Evolutionary conservation across 2,329 filamentous ascomycete genomes (phyloP).

Genomic region (Teratosphaeria gauchensis): DNA sequence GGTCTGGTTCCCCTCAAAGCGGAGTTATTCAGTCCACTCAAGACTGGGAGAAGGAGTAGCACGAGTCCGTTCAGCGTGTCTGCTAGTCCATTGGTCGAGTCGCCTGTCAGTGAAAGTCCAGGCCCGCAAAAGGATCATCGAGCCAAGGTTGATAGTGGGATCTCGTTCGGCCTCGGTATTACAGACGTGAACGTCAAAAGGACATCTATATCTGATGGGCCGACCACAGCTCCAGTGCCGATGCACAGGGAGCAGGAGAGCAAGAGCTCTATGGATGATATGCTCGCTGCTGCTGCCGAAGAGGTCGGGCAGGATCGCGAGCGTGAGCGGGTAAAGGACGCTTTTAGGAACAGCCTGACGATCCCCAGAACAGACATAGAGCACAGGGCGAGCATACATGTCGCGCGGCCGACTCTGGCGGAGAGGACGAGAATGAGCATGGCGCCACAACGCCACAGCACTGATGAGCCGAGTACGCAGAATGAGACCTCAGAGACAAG

Average conservation of each 20-base stretch:
- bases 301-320: background rate
- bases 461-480: background rate
- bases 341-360: background rate
- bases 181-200: background rate
- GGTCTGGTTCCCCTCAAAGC: conserved; percentile 22
- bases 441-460: conserved; percentile 15
- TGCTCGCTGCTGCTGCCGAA: background rate
- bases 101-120: conserved; percentile 3
- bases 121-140: background rate
- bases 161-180: conserved; percentile 2
- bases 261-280: background rate
- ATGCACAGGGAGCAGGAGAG: background rate
- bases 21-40: conserved; percentile 27
- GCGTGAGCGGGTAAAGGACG: background rate
- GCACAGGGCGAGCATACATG: background rate
- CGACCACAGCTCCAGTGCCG: background rate
- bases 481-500: background rate
- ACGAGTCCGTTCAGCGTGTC: conserved; percentile 5
- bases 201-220: background rate
- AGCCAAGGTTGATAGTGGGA: background rate
- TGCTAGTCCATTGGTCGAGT: background rate
- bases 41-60: conserved; percentile 14
- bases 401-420: conserved; percentile 31
- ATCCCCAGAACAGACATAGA: background rate
- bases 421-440: conserved; percentile 41